Conservation (phyloP, 768 basidiomycete genomes). For the Candolleomyces eurysporus region DNA sequence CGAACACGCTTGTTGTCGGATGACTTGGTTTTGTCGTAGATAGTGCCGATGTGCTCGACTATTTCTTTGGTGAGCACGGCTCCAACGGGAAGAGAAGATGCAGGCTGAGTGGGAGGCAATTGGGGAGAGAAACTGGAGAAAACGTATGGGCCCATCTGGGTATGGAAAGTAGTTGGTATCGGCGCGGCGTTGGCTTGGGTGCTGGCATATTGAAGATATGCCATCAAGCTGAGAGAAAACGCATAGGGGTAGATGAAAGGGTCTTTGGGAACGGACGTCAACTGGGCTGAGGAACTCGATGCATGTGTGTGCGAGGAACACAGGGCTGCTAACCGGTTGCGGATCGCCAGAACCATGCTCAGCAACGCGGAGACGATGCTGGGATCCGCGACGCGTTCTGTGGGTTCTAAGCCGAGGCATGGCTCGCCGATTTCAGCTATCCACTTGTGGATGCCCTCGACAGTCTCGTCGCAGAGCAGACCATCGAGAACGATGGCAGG, state of each 20-base stretch:
- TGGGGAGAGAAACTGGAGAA: slow-evolving; percentile 4
- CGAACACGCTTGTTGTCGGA: slow-evolving; percentile 46
- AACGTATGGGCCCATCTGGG: not conserved
- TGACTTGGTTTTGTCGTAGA: slow-evolving; percentile 40
- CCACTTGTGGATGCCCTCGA: slow-evolving; percentile 71
- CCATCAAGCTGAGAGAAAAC: slow-evolving; percentile 50
- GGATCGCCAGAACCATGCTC: slow-evolving; percentile 61
- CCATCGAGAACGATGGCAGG: slow-evolving; percentile 49
- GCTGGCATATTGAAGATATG: slow-evolving; percentile 33
- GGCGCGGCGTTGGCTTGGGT: slow-evolving; percentile 16
- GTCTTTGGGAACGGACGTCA: slow-evolving; percentile 52
- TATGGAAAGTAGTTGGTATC: slow-evolving; percentile 9
- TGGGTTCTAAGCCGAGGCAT: slow-evolving; percentile 63
- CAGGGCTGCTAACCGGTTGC: slow-evolving; percentile 68
- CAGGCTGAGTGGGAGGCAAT: slow-evolving; percentile 13
- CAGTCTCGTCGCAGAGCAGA: slow-evolving; percentile 73
- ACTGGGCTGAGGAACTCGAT: not conserved
- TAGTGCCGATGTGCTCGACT: slow-evolving; percentile 43
- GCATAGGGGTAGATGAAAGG: slow-evolving; percentile 70
- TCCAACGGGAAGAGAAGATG: slow-evolving; percentile 14
- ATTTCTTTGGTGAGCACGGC: slow-evolving; percentile 34
- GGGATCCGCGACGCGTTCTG: slow-evolving; percentile 74
- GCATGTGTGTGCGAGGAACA: slow-evolving; percentile 37
- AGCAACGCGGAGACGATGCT: slow-evolving; percentile 67
- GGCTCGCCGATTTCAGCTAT: slow-evolving; percentile 62